These are phyloP conservation scores for Carpinus fangiana DNA, from an alignment of 306 rosid species.

Conservation along the genomic window DNA sequence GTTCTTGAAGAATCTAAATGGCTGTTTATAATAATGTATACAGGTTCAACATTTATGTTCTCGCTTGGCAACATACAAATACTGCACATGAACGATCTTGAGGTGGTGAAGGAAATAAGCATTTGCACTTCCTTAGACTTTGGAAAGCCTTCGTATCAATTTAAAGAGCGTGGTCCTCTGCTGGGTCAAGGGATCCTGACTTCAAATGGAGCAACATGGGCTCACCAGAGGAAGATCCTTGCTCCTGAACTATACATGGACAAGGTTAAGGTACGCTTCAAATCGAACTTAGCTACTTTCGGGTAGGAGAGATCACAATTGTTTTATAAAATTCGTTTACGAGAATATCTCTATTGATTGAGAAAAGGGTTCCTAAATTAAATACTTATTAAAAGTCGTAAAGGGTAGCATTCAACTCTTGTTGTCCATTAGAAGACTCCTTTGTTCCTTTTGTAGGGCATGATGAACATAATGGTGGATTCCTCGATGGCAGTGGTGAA, in stretches of 20 bases:
- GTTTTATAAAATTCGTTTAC: too few relatives aligned
- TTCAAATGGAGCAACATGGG: slow-evolving; percentile 45
- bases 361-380: background rate
- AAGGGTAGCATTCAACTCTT: too few relatives aligned
- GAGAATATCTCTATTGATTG: too few relatives aligned
- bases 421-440: too few relatives aligned
- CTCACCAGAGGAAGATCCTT: slow-evolving; percentile 45
- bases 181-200: slow-evolving; percentile 44
- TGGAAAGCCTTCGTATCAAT: slow-evolving; percentile 39
- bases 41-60: slow-evolving; percentile 40
- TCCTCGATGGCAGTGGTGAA: slow-evolving; percentile 22
- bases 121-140: slow-evolving; percentile 42
- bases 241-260: slow-evolving; percentile 55
- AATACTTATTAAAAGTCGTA: too few relatives aligned
- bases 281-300: background rate
- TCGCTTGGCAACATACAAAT: slow-evolving; percentile 44
- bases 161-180: slow-evolving; percentile 32
- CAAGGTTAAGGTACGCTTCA: slow-evolving; percentile 43
- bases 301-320: too few relatives aligned
- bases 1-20: background rate
- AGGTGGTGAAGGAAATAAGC: slow-evolving; percentile 34
- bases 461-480: slow-evolving; percentile 29
- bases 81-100: slow-evolving; percentile 33
- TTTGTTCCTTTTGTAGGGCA: background rate
- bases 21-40: background rate